Base-by-base conservation (phyloP, 225 moss, liverwort and hornwort genomes). In the Bryoerythrophyllum caledonicum region DNA sequence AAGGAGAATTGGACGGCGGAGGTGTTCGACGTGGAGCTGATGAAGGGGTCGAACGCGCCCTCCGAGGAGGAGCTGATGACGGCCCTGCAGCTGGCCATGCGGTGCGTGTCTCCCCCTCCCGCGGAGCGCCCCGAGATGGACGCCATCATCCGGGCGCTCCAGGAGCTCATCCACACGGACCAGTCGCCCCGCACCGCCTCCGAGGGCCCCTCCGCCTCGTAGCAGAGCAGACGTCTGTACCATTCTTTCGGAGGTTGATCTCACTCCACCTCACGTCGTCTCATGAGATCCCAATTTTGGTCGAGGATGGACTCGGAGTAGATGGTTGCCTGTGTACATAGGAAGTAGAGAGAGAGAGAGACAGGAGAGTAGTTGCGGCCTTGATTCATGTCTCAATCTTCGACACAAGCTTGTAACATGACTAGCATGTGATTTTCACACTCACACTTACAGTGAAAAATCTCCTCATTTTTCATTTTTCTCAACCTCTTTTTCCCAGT, bases 1-100 rank as follows among this genome's bases (percentile, higher is more conserved):
- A 85, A 93, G 73, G 96, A 96, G 82, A 93, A 96, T 64, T 93
- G 91, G 86, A 96, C 96, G 5, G 82, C 93, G 7, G 96, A 96
- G 35, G 83, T 96, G 4, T 96, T 93, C 6, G 96, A 96, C 63
- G 87, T 91, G 2, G 91, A 91, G 73, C 84, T 96, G 23, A 86
- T 92, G 87, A 86, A 91, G 62, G 93, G 91, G 3, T 30, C 89
- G 0, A 63, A 82, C 48, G 87, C 91, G 5, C 96, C 93, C 2
- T 68, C 91, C 1, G 96, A 96, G 26, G 93, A 96, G 65, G 93
- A 93, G 61, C 81, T 96, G 8, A 75, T 96, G 80, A 91, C 91
- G 48, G 96, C 90, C 20, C 76, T 96, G 71, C 96, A 96, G 67
- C 60, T 96, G 60, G 96, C 96, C 4, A 96, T 96, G 96, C 93